Percentiles rank a stretch among this genome's conserved stretches.
phyloP scores from a whole-genome alignment of 331 rosid species.

The Arachis monticola region DNA sequence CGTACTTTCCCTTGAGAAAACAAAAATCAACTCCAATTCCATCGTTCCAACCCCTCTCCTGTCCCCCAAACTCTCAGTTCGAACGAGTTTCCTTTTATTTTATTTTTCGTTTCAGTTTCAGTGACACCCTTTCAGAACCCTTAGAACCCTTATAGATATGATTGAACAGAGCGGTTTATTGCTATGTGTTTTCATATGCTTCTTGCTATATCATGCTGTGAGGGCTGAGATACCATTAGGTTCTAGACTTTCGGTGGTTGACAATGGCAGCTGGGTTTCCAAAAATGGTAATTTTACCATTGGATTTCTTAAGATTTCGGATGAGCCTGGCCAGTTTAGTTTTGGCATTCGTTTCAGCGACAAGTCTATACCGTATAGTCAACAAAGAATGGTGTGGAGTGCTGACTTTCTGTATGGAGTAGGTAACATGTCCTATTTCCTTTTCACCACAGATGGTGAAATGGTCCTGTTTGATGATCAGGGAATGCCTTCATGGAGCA shows the following conservation, averaged over 20 bases:
- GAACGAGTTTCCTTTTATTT: no score
- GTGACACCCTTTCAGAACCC: neutral
- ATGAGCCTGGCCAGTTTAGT: conserved; percentile 54
- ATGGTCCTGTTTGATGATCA: conserved; percentile 60
- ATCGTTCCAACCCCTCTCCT: no score
- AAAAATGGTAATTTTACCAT: conserved; percentile 70
- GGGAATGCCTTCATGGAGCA: conserved; percentile 51
- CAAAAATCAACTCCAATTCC: no score
- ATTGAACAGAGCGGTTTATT: conserved; percentile 45
- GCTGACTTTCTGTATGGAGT: conserved; percentile 55
- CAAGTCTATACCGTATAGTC: conserved; percentile 53
- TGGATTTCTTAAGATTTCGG: conserved; percentile 54
- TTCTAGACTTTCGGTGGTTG: conserved; percentile 62
- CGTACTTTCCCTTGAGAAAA: no score
- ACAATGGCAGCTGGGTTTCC: conserved; percentile 62
- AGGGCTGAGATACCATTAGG: conserved; percentile 63
- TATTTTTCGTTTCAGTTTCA: no score
- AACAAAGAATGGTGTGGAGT: conserved; percentile 64
- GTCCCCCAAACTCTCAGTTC: no score
- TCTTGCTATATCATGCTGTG: conserved; percentile 46
- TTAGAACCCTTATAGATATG: conserved; percentile 52
- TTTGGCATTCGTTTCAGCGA: conserved; percentile 67
- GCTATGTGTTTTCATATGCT: conserved; percentile 44
- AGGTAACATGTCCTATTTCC: conserved; percentile 57
- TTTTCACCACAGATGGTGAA: conserved; percentile 56